These are phyloP conservation scores for Leucosporidium creatinivorum DNA, from an alignment of 768 basidiomycete genomes.

Conservation along the genomic window DNA sequence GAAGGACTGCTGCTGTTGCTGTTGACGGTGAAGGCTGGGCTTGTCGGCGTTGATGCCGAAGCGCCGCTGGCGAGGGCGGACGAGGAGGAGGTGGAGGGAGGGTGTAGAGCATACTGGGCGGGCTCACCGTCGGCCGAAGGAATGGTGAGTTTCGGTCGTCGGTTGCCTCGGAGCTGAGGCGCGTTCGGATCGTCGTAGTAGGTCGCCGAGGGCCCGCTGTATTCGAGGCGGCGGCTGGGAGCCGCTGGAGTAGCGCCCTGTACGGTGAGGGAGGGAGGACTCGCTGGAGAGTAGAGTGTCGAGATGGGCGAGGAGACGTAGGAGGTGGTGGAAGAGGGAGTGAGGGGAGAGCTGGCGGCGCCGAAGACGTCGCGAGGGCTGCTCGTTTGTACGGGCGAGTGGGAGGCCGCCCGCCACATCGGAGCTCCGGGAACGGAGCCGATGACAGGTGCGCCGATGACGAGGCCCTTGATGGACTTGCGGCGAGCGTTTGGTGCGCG, in stretches of 20 bases:
- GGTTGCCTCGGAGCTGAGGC: too few relatives aligned
- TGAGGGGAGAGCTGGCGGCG: too few relatives aligned
- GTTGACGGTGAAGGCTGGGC: background rate
- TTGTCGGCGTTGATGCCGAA: background rate
- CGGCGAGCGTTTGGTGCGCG: background rate
- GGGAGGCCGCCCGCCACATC: too few relatives aligned
- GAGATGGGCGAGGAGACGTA: background rate
- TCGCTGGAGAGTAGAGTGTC: background rate
- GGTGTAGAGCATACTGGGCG: conserved; percentile 1
- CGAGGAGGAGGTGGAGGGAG: background rate
- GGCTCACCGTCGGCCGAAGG: background rate
- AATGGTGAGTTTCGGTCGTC: conserved; percentile 5
- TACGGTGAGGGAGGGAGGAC: background rate
- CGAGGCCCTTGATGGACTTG: conserved; percentile 1
- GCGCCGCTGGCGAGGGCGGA: background rate
- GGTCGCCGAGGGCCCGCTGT: too few relatives aligned
- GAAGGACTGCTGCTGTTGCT: background rate
- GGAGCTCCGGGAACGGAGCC: too few relatives aligned
- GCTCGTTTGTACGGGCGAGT: too few relatives aligned
- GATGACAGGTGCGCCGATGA: background rate
- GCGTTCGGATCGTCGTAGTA: background rate
- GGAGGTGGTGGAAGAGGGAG: background rate
- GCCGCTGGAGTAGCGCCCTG: background rate
- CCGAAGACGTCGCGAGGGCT: too few relatives aligned
- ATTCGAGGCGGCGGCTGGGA: too few relatives aligned